phyloP scores from a whole-genome alignment of 768 basidiomycete genomes.

The Russula dissimulans region DNA sequence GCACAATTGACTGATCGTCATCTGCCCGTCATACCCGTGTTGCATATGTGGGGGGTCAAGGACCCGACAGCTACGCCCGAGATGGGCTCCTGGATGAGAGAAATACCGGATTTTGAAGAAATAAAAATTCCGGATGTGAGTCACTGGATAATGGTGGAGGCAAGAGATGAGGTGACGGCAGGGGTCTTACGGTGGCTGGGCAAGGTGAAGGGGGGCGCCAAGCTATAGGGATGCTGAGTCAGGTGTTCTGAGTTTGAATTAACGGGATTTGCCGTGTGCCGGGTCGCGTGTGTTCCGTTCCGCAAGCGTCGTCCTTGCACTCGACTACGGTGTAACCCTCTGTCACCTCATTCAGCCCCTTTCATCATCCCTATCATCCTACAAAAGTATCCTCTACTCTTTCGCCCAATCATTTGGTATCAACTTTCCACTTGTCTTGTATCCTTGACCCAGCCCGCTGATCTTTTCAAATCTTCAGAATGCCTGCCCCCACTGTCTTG shows the following conservation, averaged over 20 bases:
- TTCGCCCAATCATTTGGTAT: neutral
- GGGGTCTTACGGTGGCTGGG: conserved; percentile 6
- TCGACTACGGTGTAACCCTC: conserved; percentile 1
- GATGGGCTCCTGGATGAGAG: neutral
- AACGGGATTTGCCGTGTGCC: neutral
- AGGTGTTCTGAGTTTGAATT: conserved; percentile 8
- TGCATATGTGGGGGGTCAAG: conserved; percentile 8
- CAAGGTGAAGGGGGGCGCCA: neutral
- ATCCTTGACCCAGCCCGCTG: neutral
- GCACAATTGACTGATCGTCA: neutral
- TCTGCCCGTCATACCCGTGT: conserved; percentile 10
- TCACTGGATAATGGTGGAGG: conserved; percentile 12
- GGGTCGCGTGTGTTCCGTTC: neutral
- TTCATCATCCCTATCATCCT: neutral
- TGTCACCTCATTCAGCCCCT: neutral
- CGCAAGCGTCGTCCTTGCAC: neutral
- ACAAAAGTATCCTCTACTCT: neutral
- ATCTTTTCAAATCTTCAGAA: conserved; percentile 7
- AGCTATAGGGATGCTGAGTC: neutral
- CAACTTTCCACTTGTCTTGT: neutral
- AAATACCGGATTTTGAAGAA: neutral
- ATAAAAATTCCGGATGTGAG: neutral
- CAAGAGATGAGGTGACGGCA: neutral
- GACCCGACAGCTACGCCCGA: conserved; percentile 35
- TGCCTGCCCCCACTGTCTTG: conserved; percentile 17